phyloP scores from a whole-genome alignment of 768 basidiomycete genomes.

The Lentinula raphanica region DNA sequence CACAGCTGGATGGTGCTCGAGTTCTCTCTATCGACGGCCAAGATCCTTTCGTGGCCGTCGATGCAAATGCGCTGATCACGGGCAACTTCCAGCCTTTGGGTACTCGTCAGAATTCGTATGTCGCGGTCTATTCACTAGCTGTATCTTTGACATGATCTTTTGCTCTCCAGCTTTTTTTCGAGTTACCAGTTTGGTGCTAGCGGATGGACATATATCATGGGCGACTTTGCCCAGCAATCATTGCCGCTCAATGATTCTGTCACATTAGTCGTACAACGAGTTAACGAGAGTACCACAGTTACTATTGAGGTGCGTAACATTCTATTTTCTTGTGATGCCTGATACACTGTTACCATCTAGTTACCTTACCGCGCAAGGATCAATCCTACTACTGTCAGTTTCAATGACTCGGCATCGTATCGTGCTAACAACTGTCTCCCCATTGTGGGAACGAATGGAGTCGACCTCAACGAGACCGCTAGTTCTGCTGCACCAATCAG shows the following conservation, averaged over 20 bases:
- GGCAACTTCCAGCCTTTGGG: conserved; percentile 29
- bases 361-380: conserved; percentile 34
- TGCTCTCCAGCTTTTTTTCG: conserved; percentile 8
- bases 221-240: conserved; percentile 29
- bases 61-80: conserved; percentile 41
- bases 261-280: conserved; percentile 24
- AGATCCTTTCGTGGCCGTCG: conserved; percentile 27
- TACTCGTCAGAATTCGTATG: conserved; percentile 29
- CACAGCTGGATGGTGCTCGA: conserved; percentile 29
- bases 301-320: conserved; percentile 24
- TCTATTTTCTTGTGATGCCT: neutral
- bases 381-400: conserved; percentile 18
- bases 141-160: neutral
- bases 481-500: neutral
- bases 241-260: conserved; percentile 29
- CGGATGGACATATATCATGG: conserved; percentile 14
- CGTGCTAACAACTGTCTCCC: conserved; percentile 30
- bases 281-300: conserved; percentile 18
- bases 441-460: conserved; percentile 27
- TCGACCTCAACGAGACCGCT: conserved; percentile 13
- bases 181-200: conserved; percentile 11
- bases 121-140: conserved; percentile 24
- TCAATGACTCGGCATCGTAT: conserved; percentile 26
- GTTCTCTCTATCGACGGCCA: conserved; percentile 34
- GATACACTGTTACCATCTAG: too few species aligned